Evolutionary conservation across 1,284 basidiomycete species (phyloP), one percentile per base, ranked within the genome.

Genomic region (Trametes sp.): DNA sequence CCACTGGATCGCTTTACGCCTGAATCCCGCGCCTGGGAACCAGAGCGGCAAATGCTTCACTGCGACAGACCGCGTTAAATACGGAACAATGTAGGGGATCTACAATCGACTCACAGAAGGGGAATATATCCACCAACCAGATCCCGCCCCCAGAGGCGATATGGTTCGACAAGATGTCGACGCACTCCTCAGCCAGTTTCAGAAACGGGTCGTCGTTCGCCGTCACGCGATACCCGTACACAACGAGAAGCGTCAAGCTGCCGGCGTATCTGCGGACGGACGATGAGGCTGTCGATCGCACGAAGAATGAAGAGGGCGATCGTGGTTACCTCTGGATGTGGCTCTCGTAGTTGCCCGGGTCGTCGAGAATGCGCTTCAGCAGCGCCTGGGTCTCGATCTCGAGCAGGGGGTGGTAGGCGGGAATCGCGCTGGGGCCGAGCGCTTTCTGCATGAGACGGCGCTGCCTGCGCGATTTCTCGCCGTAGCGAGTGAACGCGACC

Each of bases 401-500:
- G 45, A 90, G 78, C 31, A 89, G 77, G 0, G 86, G 85, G 50
- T 85, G 76, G 70, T 90, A 91, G 1, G 76, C 71, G 13, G 81
- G 80, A 60, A 90, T 84, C 28, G 73, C 79, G 24, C 79, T 75
- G 13, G 77, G 65, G 23, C 83, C 82, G 46, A 90, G 81, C 13
- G 89, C 89, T 51, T 82, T 81, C 69, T 85, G 82, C 76, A 90
- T 83, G 49, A 90, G 80, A 60, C 77, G 82, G 63, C 89, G 83
- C 73, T 90, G 88, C 44, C 89, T 83, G 61, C 84, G 86, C 49
- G 80, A 81, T 70, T 82, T 79, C 62, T 87, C 84, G 38, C 86
- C 84, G 67, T 90, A 89, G n/a, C 80, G 79, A 2, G 87, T 88
- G 74, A 91, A 90, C 0, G 88, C 88, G 54, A 87, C 83, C 84